These are phyloP conservation scores for Penicillium steckii DNA, from an alignment of 495 filamentous ascomycete genomes.

Conservation along the genomic window DNA sequence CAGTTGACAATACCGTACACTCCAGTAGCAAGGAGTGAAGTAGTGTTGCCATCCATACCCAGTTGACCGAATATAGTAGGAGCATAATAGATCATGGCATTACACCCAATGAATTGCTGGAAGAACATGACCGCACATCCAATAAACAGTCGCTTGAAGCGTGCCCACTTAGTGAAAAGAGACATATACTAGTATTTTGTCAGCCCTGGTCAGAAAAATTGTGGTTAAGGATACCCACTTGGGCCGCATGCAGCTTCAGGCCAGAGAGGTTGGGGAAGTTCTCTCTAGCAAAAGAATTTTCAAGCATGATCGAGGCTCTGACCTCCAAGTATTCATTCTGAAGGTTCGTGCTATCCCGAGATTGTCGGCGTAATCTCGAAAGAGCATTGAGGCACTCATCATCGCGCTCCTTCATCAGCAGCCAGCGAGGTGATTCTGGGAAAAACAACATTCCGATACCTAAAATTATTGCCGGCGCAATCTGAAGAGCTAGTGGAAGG, in stretches of 20 bases:
- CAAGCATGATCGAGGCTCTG: slow-evolving; percentile 74
- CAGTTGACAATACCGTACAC: slow-evolving; percentile 82
- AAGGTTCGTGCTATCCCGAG: slow-evolving; percentile 56
- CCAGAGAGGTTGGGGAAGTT: slow-evolving; percentile 67
- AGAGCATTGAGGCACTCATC: slow-evolving; percentile 68
- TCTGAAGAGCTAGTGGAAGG: slow-evolving; percentile 61
- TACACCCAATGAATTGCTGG: slow-evolving; percentile 72
- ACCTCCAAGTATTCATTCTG: slow-evolving; percentile 81
- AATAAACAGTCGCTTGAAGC: slow-evolving; percentile 73
- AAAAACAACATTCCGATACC: slow-evolving; percentile 70
- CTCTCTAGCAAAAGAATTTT: slow-evolving; percentile 70
- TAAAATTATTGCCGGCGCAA: slow-evolving; percentile 58
- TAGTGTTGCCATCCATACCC: slow-evolving; percentile 60
- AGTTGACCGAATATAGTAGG: slow-evolving; percentile 71
- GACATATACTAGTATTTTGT: slow-evolving; percentile 52
- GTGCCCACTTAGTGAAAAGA: slow-evolving; percentile 67
- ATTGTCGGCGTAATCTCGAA: slow-evolving; percentile 58
- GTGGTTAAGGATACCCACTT: slow-evolving; percentile 15
- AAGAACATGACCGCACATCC: slow-evolving; percentile 79
- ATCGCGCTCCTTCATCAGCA: slow-evolving; percentile 71
- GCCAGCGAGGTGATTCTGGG: slow-evolving; percentile 81
- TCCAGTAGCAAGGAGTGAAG: slow-evolving; percentile 72
- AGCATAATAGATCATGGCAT: slow-evolving; percentile 69
- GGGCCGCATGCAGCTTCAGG: slow-evolving; percentile 44
- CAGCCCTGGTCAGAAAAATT: neutral